phyloP scores from a whole-genome alignment of 345 rosid species.

The Turnera subulata region DNA sequence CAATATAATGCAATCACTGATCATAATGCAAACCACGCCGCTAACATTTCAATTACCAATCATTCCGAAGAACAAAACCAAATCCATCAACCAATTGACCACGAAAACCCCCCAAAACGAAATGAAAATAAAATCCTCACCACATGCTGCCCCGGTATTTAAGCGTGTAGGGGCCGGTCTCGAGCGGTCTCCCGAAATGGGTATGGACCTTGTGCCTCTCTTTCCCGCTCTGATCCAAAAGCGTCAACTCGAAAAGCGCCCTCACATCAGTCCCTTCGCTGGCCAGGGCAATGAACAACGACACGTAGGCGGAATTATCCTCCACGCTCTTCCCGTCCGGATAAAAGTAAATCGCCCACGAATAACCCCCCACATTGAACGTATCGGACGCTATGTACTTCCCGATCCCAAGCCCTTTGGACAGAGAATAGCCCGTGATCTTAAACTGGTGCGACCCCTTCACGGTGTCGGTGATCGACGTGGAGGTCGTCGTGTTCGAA shows the following conservation, averaged over 20 bases:
- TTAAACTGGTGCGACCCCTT: constrained; percentile 79
- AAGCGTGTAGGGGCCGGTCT: constrained; percentile 81
- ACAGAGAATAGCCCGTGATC: constrained; percentile 75
- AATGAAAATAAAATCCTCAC: constrained; percentile 27
- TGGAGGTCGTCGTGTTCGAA: constrained; percentile 13
- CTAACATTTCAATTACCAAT: background rate
- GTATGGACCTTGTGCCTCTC: constrained; percentile 87
- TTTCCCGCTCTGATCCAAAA: constrained; percentile 91
- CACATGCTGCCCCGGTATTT: constrained; percentile 95
- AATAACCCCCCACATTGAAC: constrained; percentile 83
- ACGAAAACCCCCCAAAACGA: background rate
- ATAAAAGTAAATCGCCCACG: constrained; percentile 91
- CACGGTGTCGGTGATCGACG: constrained; percentile 64
- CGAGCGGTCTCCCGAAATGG: constrained; percentile 90
- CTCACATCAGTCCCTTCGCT: constrained; percentile 91
- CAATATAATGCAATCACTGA: background rate
- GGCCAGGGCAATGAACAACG: constrained; percentile 79
- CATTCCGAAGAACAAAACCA: no score
- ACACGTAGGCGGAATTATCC: constrained; percentile 65
- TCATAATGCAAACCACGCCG: background rate
- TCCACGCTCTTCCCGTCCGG: constrained; percentile 90
- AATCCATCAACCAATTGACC: background rate
- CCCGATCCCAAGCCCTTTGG: constrained; percentile 79
- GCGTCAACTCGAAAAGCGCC: constrained; percentile 81
- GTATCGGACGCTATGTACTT: constrained; percentile 73